Percentiles rank a stretch among this genome's conserved stretches.
Conservation (phyloP, 2,329 filamentous ascomycete species). For the Thielaviopsis musarum region DNA sequence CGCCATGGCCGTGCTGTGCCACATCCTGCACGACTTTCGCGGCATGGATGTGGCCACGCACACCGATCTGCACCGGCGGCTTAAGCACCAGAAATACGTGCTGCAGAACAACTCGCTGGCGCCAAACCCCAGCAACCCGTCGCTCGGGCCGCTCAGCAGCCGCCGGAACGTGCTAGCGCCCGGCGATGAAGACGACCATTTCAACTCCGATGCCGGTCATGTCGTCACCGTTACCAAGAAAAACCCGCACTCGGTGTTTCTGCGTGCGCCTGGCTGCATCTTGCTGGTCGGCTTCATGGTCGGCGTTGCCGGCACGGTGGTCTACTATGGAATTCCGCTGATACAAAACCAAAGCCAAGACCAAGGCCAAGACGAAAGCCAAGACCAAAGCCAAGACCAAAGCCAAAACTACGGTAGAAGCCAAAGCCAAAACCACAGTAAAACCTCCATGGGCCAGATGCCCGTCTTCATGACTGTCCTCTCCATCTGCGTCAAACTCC, state of each 20-base stretch:
- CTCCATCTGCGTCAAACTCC: conserved; percentile 49
- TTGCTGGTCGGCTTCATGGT: conserved; percentile 43
- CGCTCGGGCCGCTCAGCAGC: conserved; percentile 13
- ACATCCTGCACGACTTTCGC: conserved; percentile 59
- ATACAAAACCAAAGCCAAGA: too few species aligned
- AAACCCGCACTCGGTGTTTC: conserved; percentile 53
- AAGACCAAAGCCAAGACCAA: too few species aligned
- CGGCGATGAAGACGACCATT: neutral
- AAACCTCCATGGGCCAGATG: conserved; percentile 35
- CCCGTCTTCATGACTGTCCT: conserved; percentile 50
- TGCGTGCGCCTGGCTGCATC: conserved; percentile 41
- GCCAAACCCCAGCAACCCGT: conserved; percentile 37
- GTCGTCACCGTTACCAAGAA: conserved; percentile 25
- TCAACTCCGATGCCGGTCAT: neutral
- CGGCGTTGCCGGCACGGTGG: conserved; percentile 36
- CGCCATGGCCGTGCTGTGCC: conserved; percentile 56
- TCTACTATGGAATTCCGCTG: conserved; percentile 28
- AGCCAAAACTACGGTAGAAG: too few species aligned
- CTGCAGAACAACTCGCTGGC: conserved; percentile 55
- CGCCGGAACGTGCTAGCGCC: too few species aligned
- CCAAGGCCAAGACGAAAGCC: too few species aligned
- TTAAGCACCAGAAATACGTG: conserved; percentile 51
- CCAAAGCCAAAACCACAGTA: too few species aligned
- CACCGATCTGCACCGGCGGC: conserved; percentile 47
- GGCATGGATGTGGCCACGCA: conserved; percentile 52